These are phyloP conservation scores for Solanum gracilifrons DNA, from an alignment of 257 asterid genomes.

Conservation along the genomic window DNA sequence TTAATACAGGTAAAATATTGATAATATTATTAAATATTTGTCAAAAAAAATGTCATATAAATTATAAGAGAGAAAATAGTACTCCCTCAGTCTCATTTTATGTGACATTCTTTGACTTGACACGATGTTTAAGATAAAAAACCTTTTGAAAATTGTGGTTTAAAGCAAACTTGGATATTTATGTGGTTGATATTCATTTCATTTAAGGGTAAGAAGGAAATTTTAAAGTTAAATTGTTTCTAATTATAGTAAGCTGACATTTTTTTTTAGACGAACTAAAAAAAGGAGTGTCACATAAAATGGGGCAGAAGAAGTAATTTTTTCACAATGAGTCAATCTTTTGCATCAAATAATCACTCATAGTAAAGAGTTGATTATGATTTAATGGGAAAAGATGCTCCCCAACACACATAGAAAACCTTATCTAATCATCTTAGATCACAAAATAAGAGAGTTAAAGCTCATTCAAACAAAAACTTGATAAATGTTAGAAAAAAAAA, in stretches of 20 bases:
- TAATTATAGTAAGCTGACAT: too few species aligned
- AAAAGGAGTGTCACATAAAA: not conserved
- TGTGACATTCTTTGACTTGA: too few species aligned
- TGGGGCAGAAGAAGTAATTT: rapidly evolving
- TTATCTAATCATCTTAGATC: not conserved
- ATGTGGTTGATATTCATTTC: not conserved
- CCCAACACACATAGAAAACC: not conserved
- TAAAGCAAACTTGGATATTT: too few species aligned
- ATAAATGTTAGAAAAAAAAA: not conserved
- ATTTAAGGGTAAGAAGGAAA: too few species aligned
- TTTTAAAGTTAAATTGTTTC: too few species aligned
- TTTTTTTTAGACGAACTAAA: too few species aligned
- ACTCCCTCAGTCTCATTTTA: not conserved
- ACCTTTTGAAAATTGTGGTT: too few species aligned
- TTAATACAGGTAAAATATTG: too few species aligned
- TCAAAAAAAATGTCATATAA: too few species aligned
- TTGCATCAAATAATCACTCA: not conserved
- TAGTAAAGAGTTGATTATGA: not conserved
- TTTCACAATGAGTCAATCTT: not conserved
- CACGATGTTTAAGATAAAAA: too few species aligned
- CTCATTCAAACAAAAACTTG: not conserved
- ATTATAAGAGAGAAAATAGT: not conserved
- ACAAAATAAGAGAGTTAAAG: not conserved
- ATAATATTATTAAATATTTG: too few species aligned
- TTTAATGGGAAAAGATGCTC: not conserved